Evolutionary conservation across 352 stramenopile genomes (phyloP), one percentile per base, ranked within the genome.

Genomic region (Phytopythium ostracodes): DNA sequence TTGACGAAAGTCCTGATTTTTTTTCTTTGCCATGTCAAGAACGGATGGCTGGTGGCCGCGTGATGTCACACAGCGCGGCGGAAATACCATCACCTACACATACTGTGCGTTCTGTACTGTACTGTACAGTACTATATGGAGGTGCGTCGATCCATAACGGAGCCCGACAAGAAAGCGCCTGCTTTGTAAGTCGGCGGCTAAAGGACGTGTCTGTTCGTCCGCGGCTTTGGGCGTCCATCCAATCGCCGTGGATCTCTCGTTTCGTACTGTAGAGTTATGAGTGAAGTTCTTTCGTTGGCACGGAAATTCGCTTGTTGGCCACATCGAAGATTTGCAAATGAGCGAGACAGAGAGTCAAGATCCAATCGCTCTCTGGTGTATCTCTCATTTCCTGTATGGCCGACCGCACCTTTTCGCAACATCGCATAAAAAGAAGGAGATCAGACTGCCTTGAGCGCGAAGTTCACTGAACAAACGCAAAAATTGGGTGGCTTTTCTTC

Each of bases 401-500:
- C 8, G n/a, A 20, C 6, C 46, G 22, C 46, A 53, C 24, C 46
- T 31, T 12, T 53, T 53, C 24, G 46, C 46, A 53, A 35, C 46
- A 25, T 53, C 46, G 46, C 46, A 53, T 53, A 53, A 44, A 44
- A 44, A 44, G 29, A 33, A 33, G 29, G 29, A 33, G 40, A 44
- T 44, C n/a, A n/a, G n/a, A n/a, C n/a, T n/a, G n/a, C n/a, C 40
- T 44, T 20, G 40, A 44, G 40, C 38, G 38, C 42, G 42, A 49
- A 49, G 25, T 49, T 49, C 42, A 49, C 42, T 49, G 42, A 49
- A 44, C 40, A 9, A 44, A 17, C 15, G n/a, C 10, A 53, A 52
- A 53, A 53, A 53, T 53, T 53, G 25, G 46, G 5, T 53, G 46
- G 24, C 46, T 53, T 35, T 53, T 53, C 46, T 53, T 53, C 46